Conservation (phyloP, 1,284 basidiomycete genomes). For the Puccinia horiana region DNA sequence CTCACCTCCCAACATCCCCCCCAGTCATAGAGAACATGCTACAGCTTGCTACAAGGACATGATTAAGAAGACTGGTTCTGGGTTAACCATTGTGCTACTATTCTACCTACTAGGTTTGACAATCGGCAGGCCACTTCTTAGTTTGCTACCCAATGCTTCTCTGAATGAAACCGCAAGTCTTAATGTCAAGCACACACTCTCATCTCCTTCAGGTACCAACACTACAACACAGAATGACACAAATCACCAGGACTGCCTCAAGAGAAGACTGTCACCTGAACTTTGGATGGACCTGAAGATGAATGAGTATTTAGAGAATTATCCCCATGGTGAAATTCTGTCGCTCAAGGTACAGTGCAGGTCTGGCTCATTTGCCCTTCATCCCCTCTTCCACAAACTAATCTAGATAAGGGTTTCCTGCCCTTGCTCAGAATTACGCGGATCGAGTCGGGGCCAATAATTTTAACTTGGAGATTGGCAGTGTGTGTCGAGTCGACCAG, state of each 20-base stretch:
- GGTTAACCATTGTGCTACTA: constrained; percentile 6
- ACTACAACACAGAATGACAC: constrained; percentile 15
- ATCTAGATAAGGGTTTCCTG: background rate
- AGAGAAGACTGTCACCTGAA: constrained; percentile 38
- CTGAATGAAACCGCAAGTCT: constrained; percentile 14
- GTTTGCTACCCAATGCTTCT: constrained; percentile 8
- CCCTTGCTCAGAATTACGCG: constrained; percentile 40
- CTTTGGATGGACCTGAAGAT: constrained; percentile 48
- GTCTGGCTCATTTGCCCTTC: background rate
- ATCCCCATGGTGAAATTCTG: constrained; percentile 37
- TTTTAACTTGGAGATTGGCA: constrained; percentile 46
- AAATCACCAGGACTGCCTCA: constrained; percentile 25
- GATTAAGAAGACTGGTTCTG: background rate
- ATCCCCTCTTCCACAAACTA: background rate
- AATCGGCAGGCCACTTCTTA: constrained; percentile 21
- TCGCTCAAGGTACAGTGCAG: constrained; percentile 26
- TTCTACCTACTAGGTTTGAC: constrained; percentile 11
- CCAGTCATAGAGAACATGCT: background rate
- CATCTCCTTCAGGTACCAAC: constrained; percentile 4
- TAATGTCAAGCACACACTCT: background rate
- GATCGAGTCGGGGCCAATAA: constrained; percentile 47
- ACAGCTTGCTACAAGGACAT: constrained; percentile 18
- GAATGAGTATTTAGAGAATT: constrained; percentile 45
- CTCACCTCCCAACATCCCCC: background rate
- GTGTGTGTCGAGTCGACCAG: constrained; percentile 41